Percentiles rank a stretch among this genome's conserved stretches.
These are phyloP conservation scores for Ulota crispa DNA, from an alignment of 225 moss, liverwort and hornwort species.

Conservation along the genomic window DNA sequence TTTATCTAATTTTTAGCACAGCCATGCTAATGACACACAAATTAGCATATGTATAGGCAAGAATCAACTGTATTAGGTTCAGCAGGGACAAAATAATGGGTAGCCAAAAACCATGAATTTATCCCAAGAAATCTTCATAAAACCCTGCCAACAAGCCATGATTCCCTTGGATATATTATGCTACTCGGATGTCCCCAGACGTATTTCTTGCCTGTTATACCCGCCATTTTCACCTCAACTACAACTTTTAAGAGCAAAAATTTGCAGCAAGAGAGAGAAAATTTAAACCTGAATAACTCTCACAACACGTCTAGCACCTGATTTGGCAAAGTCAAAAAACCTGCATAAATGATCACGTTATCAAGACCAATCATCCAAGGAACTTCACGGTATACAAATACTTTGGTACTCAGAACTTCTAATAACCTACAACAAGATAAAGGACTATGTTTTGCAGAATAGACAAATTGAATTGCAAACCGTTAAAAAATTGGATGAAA, in stretches of 20 bases:
- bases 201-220: not conserved
- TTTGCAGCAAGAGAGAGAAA: not conserved
- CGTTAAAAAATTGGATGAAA: not conserved
- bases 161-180: not conserved
- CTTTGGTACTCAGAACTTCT: not conserved
- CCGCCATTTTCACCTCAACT: not conserved
- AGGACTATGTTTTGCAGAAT: not conserved
- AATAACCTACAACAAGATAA: not conserved
- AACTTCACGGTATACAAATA: not conserved
- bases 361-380: conserved; percentile 21
- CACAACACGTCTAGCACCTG: conserved; percentile 84
- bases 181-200: not conserved
- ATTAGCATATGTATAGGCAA: not conserved
- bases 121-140: not conserved
- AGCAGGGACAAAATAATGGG: not conserved
- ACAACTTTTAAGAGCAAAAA: not conserved
- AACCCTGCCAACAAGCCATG: not conserved
- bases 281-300: conserved; percentile 76
- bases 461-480: conserved; percentile 9
- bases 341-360: conserved; percentile 27
- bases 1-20: not conserved
- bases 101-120: not conserved
- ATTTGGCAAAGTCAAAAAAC: conserved; percentile 93
- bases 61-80: not conserved
- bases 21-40: not conserved